Conservation (phyloP, 306 rosid species). For the Dryas octopetala region DNA sequence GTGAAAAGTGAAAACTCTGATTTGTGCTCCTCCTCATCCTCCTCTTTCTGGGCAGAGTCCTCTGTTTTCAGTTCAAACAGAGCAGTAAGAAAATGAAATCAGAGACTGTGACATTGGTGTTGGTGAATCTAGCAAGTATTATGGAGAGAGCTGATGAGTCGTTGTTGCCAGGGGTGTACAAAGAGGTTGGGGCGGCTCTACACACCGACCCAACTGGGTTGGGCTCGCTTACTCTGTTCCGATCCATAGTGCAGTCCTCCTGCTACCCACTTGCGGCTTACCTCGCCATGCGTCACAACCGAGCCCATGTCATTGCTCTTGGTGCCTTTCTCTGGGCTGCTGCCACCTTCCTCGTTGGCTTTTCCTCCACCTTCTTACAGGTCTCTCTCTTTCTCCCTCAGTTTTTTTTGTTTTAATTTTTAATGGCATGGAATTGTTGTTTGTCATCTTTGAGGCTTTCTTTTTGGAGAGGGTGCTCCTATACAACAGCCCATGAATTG, state of each 20-base stretch:
- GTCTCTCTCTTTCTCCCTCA: neutral
- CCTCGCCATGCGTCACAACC: constrained; percentile 62
- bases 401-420: neutral
- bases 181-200: constrained; percentile 61
- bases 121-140: constrained; percentile 62
- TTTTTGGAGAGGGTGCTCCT: neutral
- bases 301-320: constrained; percentile 57
- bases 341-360: constrained; percentile 64
- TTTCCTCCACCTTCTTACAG: constrained; percentile 59
- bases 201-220: constrained; percentile 68
- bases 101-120: constrained; percentile 49
- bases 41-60: neutral
- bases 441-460: neutral
- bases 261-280: constrained; percentile 74
- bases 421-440: neutral
- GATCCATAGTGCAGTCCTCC: constrained; percentile 61
- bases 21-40: neutral
- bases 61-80: neutral
- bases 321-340: constrained; percentile 73
- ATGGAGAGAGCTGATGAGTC: constrained; percentile 77
- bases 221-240: constrained; percentile 65
- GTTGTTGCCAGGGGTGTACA: constrained; percentile 67
- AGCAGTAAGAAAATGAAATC: constrained; percentile 42
- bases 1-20: neutral
- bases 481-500: too few species aligned